Evolutionary conservation across 805 yeast species (phyloP).

Genomic region (Kuraishia cidri): DNA sequence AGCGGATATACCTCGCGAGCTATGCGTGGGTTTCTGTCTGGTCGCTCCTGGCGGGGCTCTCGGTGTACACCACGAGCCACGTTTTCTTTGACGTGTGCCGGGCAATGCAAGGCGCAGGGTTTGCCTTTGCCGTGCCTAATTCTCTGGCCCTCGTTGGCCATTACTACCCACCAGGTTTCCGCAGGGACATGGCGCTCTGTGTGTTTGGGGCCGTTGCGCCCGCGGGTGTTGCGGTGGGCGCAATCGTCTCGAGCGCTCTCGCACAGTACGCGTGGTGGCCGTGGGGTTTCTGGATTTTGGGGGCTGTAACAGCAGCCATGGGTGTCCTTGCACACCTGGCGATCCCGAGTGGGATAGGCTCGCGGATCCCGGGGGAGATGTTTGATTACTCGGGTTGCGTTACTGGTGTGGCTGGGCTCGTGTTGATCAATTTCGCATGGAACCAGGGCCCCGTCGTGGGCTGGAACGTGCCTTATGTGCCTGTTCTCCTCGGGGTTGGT

Average conservation of each 20-base stretch:
- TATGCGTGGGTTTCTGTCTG: slow-evolving; percentile 47
- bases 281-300: slow-evolving; percentile 37
- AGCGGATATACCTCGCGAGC: slow-evolving; percentile 42
- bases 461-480: slow-evolving; percentile 53
- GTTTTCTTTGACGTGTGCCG: slow-evolving; percentile 44
- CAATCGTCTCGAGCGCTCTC: slow-evolving; percentile 38
- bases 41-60: slow-evolving; percentile 52
- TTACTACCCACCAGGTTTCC: slow-evolving; percentile 28
- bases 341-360: too few species aligned
- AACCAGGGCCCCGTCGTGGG: slow-evolving; percentile 71
- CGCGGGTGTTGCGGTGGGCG: slow-evolving; percentile 49
- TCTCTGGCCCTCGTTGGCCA: slow-evolving; percentile 50
- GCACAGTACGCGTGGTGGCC: slow-evolving; percentile 47
- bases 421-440: slow-evolving; percentile 60
- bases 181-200: slow-evolving; percentile 48
- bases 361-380: too few species aligned
- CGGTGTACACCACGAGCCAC: slow-evolving; percentile 34
- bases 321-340: neutral
- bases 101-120: slow-evolving; percentile 59
- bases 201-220: slow-evolving; percentile 57
- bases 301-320: slow-evolving; percentile 19
- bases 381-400: too few species aligned
- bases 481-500: slow-evolving; percentile 46
- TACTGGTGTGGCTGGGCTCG: slow-evolving; percentile 46
- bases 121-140: slow-evolving; percentile 51